Base-by-base conservation (phyloP, 2,329 filamentous ascomycete species). In the Fusarium robinianum region DNA sequence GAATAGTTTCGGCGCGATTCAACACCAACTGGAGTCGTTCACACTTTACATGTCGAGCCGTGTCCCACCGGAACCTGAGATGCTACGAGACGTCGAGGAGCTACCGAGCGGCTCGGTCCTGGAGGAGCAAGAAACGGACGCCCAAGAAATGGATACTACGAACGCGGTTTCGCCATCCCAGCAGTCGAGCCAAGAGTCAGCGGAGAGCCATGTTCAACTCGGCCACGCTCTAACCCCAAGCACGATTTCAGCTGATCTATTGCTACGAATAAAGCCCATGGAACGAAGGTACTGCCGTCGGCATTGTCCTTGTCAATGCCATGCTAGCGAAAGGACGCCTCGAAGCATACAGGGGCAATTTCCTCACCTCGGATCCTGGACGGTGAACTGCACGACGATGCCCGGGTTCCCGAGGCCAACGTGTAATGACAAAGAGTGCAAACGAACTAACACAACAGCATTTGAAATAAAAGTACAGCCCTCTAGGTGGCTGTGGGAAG, bases 11-110 rank as follows among this genome's bases (percentile, higher is more conserved):
- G 12, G 5, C 35, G 10, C 17, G 5, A 24, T 39, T n/a, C 25
- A 39, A 6, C 25, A 39, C 23, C 35, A 16, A n/a, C 23, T 39
- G 12, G 35, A 30, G 25, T 22, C 17, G 25, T 39, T 39, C 8
- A 30, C 35, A 6, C 7, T 14, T 5, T 14, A 39, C 9, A 16
- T 39, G 4, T 39, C 35, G 6, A 39, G 9, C 6, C 23, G 4
- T 8, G 17, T 19, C 15, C 18, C 35, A 5, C 10, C 12, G 5
- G 8, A n/a, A 10, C 18, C 8, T 11, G 5, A 5, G 10, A 3
- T n/a, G n/a, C n/a, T n/a, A n/a, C n/a, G n/a, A n/a, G n/a, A n/a
- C n/a, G n/a, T n/a, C n/a, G n/a, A n/a, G n/a, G n/a, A n/a, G n/a
- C n/a, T n/a, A 16, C 11, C 3, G 6, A 5, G 5, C 8, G 12